Base-by-base conservation (phyloP, 208 protist species). In the Endotrypanum monterogeii region DNA sequence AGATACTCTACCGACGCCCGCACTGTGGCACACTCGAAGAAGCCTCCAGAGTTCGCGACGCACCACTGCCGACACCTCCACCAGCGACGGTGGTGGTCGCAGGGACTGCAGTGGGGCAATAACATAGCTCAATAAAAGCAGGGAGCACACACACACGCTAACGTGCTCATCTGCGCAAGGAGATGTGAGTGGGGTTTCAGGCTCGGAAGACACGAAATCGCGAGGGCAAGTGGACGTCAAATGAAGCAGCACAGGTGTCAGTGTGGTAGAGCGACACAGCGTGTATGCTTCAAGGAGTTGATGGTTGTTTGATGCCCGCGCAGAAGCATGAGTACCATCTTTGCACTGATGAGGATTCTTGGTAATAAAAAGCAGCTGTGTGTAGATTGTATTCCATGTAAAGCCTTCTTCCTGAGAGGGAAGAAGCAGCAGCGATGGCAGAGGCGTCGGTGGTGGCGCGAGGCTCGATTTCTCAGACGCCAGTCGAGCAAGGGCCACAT, bases 51-150 rank as follows among this genome's bases (percentile, higher is more conserved):
- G 30, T 30, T 75, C 76, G 41, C 37, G 61, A 12, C 76, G 76
- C 52, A 80, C 63, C 65, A 55, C 11, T 54, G 63, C 70, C n/a
- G 74, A 44, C 23, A 55, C 69, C 14, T 70, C 48, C 39, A 12
- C 6, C 6, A 70, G 60, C 28, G 62, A 63, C 20, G 61, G 18
- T 39, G 37, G 28, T 28, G 46, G 39, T 39, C 3, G 12, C 1
- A 51, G 32, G 16, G 63, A 56, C 2, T 46, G 35, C 12, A 76
- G 32, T 23, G 76, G 70, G 4, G 48, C 32, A 18, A 71, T 54
- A 48, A 80, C 60, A 20, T 56, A 75, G 44, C 35, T 52, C 32
- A 73, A 44, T 18, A 80, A 20, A 35, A 80, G 35, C 44, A 80
- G 44, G 3, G 61, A 63, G 18, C 52, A 46, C 32, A 74, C 74